phyloP scores from a whole-genome alignment of 371 early-diverging fungal genomes.

The Vairimorpha apis region DNA sequence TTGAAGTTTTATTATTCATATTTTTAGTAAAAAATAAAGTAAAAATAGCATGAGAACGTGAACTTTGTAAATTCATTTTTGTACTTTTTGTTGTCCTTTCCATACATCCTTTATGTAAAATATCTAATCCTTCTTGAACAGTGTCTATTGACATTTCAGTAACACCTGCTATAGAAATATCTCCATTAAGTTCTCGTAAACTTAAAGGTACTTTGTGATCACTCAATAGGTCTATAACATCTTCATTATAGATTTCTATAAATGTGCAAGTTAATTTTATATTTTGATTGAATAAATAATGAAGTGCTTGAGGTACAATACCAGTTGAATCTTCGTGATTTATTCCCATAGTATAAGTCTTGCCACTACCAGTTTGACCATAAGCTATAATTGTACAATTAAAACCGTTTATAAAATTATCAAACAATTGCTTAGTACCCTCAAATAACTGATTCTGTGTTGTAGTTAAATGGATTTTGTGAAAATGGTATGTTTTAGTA shows the following conservation, averaged over 20 bases:
- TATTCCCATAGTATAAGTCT: conserved; percentile 96
- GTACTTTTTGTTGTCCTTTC: conserved; percentile 82
- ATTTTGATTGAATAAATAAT: conserved; percentile 55
- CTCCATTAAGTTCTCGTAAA: conserved; percentile 80
- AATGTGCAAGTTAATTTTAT: conserved; percentile 64
- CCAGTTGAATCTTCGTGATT: conserved; percentile 63
- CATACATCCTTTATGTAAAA: conserved; percentile 70
- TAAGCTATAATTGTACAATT: conserved; percentile 57
- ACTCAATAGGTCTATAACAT: conserved; percentile 73
- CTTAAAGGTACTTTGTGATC: conserved; percentile 69
- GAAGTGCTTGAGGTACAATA: conserved; percentile 51
- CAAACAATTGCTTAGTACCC: conserved; percentile 21
- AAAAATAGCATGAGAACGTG: conserved; percentile 92
- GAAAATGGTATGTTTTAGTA: conserved; percentile 38
- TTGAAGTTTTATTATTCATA: conserved; percentile 6
- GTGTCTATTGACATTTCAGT: conserved; percentile 70
- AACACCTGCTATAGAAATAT: conserved; percentile 78
- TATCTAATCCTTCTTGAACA: conserved; percentile 79
- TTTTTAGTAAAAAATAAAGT: conserved; percentile 68
- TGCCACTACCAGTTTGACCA: conserved; percentile 84
- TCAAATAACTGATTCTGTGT: conserved; percentile 40
- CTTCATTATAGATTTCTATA: conserved; percentile 82
- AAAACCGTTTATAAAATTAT: conserved; percentile 40
- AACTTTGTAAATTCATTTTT: conserved; percentile 86
- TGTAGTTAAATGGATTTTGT: conserved; percentile 28